Percentiles rank a stretch among this genome's conserved stretches.
phyloP scores from a whole-genome alignment of 169 alveolate genomes.

The Theileria equi region DNA sequence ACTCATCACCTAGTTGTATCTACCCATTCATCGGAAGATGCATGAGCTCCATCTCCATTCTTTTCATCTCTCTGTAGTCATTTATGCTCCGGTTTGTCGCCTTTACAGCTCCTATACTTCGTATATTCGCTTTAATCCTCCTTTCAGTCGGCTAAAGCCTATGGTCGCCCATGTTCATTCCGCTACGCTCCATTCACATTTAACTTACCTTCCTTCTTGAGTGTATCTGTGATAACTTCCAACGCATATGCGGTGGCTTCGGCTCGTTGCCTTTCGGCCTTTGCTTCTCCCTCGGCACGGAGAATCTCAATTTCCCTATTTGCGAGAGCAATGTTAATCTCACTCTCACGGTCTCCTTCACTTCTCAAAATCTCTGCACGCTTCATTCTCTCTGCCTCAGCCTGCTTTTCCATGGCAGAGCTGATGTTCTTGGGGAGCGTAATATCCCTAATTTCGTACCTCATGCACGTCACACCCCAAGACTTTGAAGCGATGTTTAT shows the following conservation, averaged over 20 bases:
- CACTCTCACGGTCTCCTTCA: conserved; percentile 89
- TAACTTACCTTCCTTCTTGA: conserved; percentile 65
- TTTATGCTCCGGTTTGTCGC: too few relatives aligned
- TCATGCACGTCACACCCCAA: conserved; percentile 92
- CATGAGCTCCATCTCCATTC: too few relatives aligned
- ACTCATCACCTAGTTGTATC: too few relatives aligned
- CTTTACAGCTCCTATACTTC: too few relatives aligned
- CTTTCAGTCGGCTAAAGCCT: neutral
- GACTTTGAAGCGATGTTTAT: conserved; percentile 86
- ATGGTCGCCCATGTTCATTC: neutral
- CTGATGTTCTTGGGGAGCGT: conserved; percentile 87
- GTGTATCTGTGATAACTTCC: conserved; percentile 66
- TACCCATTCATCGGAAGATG: too few relatives aligned
- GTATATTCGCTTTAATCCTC: too few relatives aligned
- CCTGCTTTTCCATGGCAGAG: conserved; percentile 92
- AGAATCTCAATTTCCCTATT: conserved; percentile 80
- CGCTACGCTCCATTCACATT: neutral
- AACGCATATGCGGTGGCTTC: conserved; percentile 83
- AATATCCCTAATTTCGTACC: conserved; percentile 93
- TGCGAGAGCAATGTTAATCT: conserved; percentile 90
- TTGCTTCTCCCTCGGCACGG: conserved; percentile 89
- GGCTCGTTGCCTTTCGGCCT: conserved; percentile 78
- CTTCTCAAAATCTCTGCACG: conserved; percentile 89
- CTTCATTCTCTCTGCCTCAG: conserved; percentile 92
- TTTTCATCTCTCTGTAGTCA: too few relatives aligned